Evolutionary conservation across 2,329 filamentous ascomycete species (phyloP).

Genomic region (Ceratocystis eucalypticola): DNA sequence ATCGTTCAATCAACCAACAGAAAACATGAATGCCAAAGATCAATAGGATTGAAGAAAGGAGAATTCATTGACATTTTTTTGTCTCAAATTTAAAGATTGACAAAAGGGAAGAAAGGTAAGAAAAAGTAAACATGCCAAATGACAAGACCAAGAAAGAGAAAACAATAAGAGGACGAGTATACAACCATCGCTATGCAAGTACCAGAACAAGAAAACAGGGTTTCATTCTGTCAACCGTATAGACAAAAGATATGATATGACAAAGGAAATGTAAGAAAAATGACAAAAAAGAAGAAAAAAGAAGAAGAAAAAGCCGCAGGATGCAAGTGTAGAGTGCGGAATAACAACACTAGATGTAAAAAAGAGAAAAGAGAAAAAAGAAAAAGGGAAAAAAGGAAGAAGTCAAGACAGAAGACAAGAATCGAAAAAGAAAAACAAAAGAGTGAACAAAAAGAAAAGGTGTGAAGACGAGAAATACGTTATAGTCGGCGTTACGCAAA

Average conservation of each 20-base stretch:
- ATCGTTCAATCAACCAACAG: too few species aligned
- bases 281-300: not conserved
- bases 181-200: constrained; percentile 10
- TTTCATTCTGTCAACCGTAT: constrained; percentile 6
- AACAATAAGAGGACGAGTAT: not conserved
- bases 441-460: not conserved
- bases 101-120: not conserved
- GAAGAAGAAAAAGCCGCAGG: not conserved
- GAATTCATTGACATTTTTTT: not conserved
- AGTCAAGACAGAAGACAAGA: not conserved
- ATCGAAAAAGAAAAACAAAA: not conserved
- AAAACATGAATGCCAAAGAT: not conserved
- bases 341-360: not conserved
- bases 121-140: not conserved
- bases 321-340: not conserved
- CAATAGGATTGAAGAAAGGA: not conserved
- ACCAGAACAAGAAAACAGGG: constrained; percentile 5
- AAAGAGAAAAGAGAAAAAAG: not conserved
- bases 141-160: not conserved
- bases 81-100: not conserved
- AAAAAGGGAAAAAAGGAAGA: not conserved
- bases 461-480: not conserved
- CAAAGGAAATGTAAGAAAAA: constrained; percentile 10
- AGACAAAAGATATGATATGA: constrained; percentile 8
- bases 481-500: not conserved